Base-by-base conservation (phyloP, 2,329 filamentous ascomycete genomes). In the Botrytis fabae region DNA sequence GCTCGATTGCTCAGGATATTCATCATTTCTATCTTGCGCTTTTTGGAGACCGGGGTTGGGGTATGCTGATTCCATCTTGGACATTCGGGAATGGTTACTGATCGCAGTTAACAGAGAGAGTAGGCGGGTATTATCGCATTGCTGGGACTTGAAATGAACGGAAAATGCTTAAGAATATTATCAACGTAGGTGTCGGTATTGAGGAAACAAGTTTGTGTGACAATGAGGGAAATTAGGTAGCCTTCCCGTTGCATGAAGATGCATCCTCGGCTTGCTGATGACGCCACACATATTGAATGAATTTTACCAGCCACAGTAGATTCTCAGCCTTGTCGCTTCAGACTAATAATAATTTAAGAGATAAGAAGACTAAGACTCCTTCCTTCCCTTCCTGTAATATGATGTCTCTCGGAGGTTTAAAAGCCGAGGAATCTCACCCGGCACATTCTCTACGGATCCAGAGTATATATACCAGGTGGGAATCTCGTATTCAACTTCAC, bases 51-150 rank as follows among this genome's bases (percentile, higher is more conserved):
- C 48, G 5, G 48, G 38, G 40, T 57, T 51, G 12, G 65, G n/a
- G 38, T 69, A 69, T 57, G 61, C 61, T 44, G 32, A 48, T 57
- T 69, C 65, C 65, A 69, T 69, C 40, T 32, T 69, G 8, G 35
- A 38, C 5, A 42, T 57, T 32, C 18, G n/a, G 38, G 59, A 42
- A 20, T 57, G 14, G 22, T 32, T 42, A 51, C 38, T 42, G n/a
- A 69, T 57, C 38, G 51, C 38, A 22, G 48, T 32, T 6, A 69
- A 20, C 42, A 18, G 25, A 20, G 38, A 25, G 40, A 25, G n/a
- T 57, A 57, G 35, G n/a, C 28, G n/a, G 48, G 35, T 42, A 57
- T 57, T 69, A 69, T 54, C 35, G 35, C 64, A 68, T 68, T 68
- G 48, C 25, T 68, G 40, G 16, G 20, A 40, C 38, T 28, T 40